Evolutionary conservation across 352 stramenopile species (phyloP).

Genomic region (Pythium oligandrum): DNA sequence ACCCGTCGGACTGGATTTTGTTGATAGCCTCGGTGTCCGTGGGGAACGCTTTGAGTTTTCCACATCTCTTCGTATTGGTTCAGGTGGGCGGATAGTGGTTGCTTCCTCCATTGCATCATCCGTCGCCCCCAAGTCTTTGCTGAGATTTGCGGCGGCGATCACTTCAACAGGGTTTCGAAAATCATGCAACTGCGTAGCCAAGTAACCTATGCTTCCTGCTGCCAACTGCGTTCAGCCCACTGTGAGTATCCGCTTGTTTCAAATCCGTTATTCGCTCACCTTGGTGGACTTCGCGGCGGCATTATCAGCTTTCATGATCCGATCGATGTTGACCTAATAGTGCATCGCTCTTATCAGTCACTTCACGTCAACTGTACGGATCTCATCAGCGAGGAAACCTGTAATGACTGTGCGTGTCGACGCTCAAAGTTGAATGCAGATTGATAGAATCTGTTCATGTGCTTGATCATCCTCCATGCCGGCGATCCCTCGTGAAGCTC

Average conservation of each 20-base stretch:
- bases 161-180: slow-evolving; percentile 38
- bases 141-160: slow-evolving; percentile 13
- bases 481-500: slow-evolving; percentile 46
- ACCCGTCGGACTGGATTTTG: too few relatives aligned
- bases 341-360: not conserved
- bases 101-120: too few relatives aligned
- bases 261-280: slow-evolving; percentile 4
- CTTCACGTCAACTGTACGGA: too few relatives aligned
- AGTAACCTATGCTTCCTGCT: slow-evolving; percentile 40
- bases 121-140: too few relatives aligned
- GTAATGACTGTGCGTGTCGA: slow-evolving; percentile 46
- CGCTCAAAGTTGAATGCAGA: slow-evolving; percentile 46
- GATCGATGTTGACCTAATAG: slow-evolving; percentile 34
- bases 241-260: not conserved
- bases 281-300: slow-evolving; percentile 18
- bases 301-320: slow-evolving; percentile 37
- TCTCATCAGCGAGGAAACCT: slow-evolving; percentile 17
- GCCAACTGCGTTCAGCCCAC: slow-evolving; percentile 6
- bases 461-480: slow-evolving; percentile 46
- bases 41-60: too few relatives aligned
- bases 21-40: too few relatives aligned
- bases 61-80: too few relatives aligned
- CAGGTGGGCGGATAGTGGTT: too few relatives aligned
- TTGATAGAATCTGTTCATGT: slow-evolving; percentile 52
- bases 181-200: slow-evolving; percentile 36